A percentile compares a stretch with the other conserved stretches of the same genome.
phyloP scores from a whole-genome alignment of 2,329 filamentous ascomycete genomes.

The Exophiala alcalophila region DNA sequence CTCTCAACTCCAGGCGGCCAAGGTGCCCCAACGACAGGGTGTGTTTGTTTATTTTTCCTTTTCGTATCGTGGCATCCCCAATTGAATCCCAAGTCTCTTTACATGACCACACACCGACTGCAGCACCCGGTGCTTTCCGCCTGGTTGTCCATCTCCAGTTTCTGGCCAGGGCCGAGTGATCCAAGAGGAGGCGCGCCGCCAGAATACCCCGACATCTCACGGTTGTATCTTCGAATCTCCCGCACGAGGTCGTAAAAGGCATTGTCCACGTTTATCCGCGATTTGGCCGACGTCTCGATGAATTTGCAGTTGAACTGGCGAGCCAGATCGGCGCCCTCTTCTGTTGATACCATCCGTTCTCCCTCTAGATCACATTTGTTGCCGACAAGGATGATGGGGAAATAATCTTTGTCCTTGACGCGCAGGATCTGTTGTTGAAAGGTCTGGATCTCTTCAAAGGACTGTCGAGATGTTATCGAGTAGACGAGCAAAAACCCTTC shows the following conservation, averaged over 20 bases:
- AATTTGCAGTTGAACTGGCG: conserved; percentile 93
- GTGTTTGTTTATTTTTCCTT: conserved; percentile 5
- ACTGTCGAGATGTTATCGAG: conserved; percentile 95
- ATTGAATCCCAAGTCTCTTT: conserved; percentile 8
- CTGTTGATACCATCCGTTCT: conserved; percentile 85
- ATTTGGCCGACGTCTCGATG: conserved; percentile 98
- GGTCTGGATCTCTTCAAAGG: conserved; percentile 96
- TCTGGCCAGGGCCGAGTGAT: conserved; percentile 59
- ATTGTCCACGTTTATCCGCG: conserved; percentile 95
- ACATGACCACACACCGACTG: conserved; percentile 85
- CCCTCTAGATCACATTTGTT: conserved; percentile 98
- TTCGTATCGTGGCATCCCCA: not conserved
- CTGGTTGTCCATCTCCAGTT: conserved; percentile 67
- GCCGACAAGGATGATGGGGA: conserved; percentile 97
- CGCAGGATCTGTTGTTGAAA: conserved; percentile 98
- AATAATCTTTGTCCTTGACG: conserved; percentile 99
- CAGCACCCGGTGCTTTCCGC: conserved; percentile 66
- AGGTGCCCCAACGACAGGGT: conserved; percentile 8
- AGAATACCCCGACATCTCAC: conserved; percentile 79
- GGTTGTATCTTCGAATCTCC: conserved; percentile 97
- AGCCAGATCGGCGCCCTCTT: conserved; percentile 88
- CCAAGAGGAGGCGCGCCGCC: conserved; percentile 61
- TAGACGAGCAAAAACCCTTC: conserved; percentile 98
- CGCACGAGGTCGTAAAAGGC: conserved; percentile 98
- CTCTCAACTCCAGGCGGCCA: conserved; percentile 21